Base-by-base conservation (phyloP, 2,329 filamentous ascomycete genomes). In the Alternaria hordeiaustralica region DNA sequence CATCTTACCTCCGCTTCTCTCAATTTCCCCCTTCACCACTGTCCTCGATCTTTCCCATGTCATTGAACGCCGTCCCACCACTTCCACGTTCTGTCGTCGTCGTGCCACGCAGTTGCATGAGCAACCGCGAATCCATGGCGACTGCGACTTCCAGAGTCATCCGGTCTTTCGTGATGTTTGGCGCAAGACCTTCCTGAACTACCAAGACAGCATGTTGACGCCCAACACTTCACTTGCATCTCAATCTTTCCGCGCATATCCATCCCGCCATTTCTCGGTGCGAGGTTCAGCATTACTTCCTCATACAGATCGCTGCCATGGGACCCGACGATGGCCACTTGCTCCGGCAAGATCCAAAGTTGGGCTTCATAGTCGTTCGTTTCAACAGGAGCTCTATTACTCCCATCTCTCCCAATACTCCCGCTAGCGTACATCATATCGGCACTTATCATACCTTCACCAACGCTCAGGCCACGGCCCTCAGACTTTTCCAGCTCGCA, bases 71-170 rank as follows among this genome's bases (percentile, higher is more conserved):
- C 13, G 18, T 36, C 18, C 28, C 30, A 25, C 26, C 15, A 15
- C 5, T 23, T 36, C 33, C n/a, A 18, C 5, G 20, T 7, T 26
- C 25, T 46, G 47, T 18, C 41, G n/a, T 56, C 11, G 25, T n/a
- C 25, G 33, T 44, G 23, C 6, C 13, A 3, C 18, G 3, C 25
- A 13, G 25, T 21, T 41, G 21, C 23, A 18, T 30, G 28, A 23
- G 55, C 60, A 62, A 62, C 58, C 60, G 30, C 25, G 46, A 21
- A 33, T 33, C 11, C 30, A 28, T 6, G 21, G 41, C 53, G 55
- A 62, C 36, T 9, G 25, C 50, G 23, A 47, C 13, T 45, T 46
- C 18, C 18, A 51, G 12, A 41, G 12, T 12, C 15, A 18, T 30
- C 18, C n/a, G 15, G 18, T 58, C 46, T 30, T 43, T 53, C 25